Conservation (phyloP, 805 yeast species). For the Wickerhamiella kazuoi region DNA sequence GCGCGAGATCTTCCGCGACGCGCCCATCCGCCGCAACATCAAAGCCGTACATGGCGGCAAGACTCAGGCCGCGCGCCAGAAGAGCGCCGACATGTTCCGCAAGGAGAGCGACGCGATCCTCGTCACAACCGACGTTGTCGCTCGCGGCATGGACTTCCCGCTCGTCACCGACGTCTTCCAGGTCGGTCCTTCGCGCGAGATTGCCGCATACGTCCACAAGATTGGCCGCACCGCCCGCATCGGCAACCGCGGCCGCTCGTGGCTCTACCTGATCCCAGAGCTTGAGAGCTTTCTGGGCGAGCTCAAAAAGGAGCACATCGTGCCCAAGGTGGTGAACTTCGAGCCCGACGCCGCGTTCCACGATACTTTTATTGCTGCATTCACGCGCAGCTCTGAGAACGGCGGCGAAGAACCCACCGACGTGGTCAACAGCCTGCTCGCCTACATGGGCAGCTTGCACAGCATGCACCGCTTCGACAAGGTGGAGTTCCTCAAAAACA, state of each 20-base stretch:
- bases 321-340: neutral
- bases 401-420: neutral
- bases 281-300: neutral
- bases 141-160: constrained; percentile 93
- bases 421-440: neutral
- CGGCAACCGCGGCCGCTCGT: constrained; percentile 59
- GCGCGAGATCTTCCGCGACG: constrained; percentile 10
- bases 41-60: constrained; percentile 50
- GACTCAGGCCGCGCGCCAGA: constrained; percentile 50
- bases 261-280: constrained; percentile 31
- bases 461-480: neutral
- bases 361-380: neutral
- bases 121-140: constrained; percentile 83
- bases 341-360: neutral
- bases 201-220: constrained; percentile 76
- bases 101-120: constrained; percentile 35
- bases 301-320: neutral
- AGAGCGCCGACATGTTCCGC: constrained; percentile 38
- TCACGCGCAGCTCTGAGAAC: neutral
- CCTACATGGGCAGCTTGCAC: neutral
- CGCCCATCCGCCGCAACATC: constrained; percentile 4
- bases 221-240: constrained; percentile 95
- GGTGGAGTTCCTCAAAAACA: neutral
- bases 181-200: constrained; percentile 54
- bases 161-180: constrained; percentile 74